Percentiles rank a stretch among this genome's conserved stretches.
phyloP scores from a whole-genome alignment of 2,329 filamentous ascomycete species.

The Chaetomium strumarium region DNA sequence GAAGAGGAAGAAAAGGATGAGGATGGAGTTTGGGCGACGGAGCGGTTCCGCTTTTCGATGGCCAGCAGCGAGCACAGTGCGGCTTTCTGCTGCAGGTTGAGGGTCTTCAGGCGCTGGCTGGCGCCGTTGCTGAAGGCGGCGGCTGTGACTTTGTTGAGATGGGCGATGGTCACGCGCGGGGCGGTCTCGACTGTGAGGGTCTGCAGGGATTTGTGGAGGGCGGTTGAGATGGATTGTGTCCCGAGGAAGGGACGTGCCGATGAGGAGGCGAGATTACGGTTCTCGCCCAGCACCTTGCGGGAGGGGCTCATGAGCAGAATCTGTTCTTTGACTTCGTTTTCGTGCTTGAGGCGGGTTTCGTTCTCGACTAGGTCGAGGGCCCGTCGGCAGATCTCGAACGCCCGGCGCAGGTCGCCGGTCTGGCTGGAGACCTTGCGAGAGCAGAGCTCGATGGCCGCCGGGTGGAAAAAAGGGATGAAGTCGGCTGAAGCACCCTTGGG shows the following conservation, averaged over 20 bases:
- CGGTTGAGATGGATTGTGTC: slow-evolving; percentile 31
- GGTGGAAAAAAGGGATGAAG: slow-evolving; percentile 83
- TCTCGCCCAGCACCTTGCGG: slow-evolving; percentile 74
- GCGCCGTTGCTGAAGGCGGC: slow-evolving; percentile 87
- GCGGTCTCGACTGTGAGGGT: slow-evolving; percentile 69
- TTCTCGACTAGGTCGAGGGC: slow-evolving; percentile 84
- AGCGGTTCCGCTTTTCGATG: slow-evolving; percentile 69
- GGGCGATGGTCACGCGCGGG: slow-evolving; percentile 80
- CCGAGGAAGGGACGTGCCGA: slow-evolving; percentile 31
- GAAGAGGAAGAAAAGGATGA: not conserved
- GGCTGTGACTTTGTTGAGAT: slow-evolving; percentile 86
- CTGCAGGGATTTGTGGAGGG: slow-evolving; percentile 50
- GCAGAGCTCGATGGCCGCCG: slow-evolving; percentile 87
- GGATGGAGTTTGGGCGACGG: slow-evolving; percentile 28
- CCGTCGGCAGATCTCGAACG: slow-evolving; percentile 87
- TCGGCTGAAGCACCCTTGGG: slow-evolving; percentile 48
- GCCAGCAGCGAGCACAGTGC: slow-evolving; percentile 83
- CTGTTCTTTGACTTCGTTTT: slow-evolving; percentile 53
- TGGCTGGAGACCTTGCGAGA: slow-evolving; percentile 92
- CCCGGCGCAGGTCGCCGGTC: slow-evolving; percentile 89
- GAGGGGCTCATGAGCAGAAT: slow-evolving; percentile 59
- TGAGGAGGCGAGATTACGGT: slow-evolving; percentile 62
- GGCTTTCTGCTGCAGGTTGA: slow-evolving; percentile 96
- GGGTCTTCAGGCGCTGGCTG: slow-evolving; percentile 71
- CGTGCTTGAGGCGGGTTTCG: slow-evolving; percentile 71